Evolutionary conservation across 345 rosid genomes (phyloP).

Genomic region (Salix caprea): DNA sequence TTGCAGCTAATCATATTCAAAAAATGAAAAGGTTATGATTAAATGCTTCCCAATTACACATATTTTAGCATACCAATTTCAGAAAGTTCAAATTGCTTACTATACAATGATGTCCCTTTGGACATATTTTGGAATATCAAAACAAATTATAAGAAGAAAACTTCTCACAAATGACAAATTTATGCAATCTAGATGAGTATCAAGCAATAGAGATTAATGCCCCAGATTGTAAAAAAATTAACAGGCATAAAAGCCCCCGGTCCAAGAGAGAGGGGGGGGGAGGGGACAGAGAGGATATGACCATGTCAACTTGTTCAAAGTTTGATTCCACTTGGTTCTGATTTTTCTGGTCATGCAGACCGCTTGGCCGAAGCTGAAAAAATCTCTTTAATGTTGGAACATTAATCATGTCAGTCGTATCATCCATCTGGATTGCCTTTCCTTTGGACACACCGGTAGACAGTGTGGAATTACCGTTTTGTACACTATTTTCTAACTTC

Average conservation of each 20-base stretch:
- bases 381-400: conserved; percentile 14
- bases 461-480: neutral
- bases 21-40: neutral
- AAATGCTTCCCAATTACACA: neutral
- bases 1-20: neutral
- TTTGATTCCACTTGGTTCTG: conserved; percentile 15
- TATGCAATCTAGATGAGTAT: too few relatives aligned
- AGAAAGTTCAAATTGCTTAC: too few relatives aligned
- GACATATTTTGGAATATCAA: too few relatives aligned
- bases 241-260: neutral
- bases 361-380: conserved; percentile 32
- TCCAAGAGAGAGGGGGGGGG: neutral
- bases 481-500: conserved; percentile 26
- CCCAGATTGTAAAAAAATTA: neutral
- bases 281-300: neutral
- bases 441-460: conserved; percentile 2
- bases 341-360: conserved; percentile 21
- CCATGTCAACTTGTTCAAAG: conserved; percentile 20
- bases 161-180: too few relatives aligned
- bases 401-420: neutral
- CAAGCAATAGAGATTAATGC: neutral
- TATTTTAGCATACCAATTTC: neutral
- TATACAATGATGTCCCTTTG: too few relatives aligned
- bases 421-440: conserved; percentile 5
- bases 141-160: too few relatives aligned